Evolutionary conservation across 495 filamentous ascomycete genomes (phyloP).

Genomic region (Glarea lozoyensis): DNA sequence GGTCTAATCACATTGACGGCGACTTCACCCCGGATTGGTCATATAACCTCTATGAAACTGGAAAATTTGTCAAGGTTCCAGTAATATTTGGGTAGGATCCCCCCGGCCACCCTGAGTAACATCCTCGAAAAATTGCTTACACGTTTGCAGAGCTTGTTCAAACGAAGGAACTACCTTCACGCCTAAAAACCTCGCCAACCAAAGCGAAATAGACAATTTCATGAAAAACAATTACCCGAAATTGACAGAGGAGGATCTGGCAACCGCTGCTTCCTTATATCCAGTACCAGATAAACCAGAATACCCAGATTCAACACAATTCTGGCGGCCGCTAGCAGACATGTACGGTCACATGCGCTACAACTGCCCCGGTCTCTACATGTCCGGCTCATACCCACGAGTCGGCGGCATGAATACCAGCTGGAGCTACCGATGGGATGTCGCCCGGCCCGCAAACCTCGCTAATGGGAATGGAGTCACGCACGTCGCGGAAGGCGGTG

Average conservation of each 20-base stretch:
- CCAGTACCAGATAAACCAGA: slow-evolving; percentile 28
- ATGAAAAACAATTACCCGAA: slow-evolving; percentile 54
- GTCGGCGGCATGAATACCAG: slow-evolving; percentile 27
- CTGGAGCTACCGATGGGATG: slow-evolving; percentile 57
- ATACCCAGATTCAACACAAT: slow-evolving; percentile 36
- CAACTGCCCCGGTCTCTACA: slow-evolving; percentile 55
- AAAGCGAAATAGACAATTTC: slow-evolving; percentile 43
- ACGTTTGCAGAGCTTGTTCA: slow-evolving; percentile 42
- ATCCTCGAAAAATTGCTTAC: too few species aligned
- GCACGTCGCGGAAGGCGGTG: slow-evolving; percentile 53
- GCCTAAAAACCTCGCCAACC: slow-evolving; percentile 35
- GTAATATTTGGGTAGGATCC: slow-evolving; percentile 60
- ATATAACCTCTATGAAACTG: slow-evolving; percentile 45
- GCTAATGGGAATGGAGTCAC: slow-evolving; percentile 47
- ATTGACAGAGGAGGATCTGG: slow-evolving; percentile 42
- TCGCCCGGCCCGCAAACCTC: slow-evolving; percentile 40
- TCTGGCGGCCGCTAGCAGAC: slow-evolving; percentile 50
- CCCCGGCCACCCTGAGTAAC: too few species aligned
- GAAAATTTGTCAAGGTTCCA: slow-evolving; percentile 58
- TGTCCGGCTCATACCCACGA: slow-evolving; percentile 38
- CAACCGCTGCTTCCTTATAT: slow-evolving; percentile 49
- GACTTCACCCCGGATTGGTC: slow-evolving; percentile 52
- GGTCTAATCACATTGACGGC: slow-evolving; percentile 49
- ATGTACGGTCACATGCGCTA: slow-evolving; percentile 71
- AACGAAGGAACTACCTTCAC: slow-evolving; percentile 64